Base-by-base conservation (phyloP, 1,284 basidiomycete genomes). In the Ceratobasidium sp. region DNA sequence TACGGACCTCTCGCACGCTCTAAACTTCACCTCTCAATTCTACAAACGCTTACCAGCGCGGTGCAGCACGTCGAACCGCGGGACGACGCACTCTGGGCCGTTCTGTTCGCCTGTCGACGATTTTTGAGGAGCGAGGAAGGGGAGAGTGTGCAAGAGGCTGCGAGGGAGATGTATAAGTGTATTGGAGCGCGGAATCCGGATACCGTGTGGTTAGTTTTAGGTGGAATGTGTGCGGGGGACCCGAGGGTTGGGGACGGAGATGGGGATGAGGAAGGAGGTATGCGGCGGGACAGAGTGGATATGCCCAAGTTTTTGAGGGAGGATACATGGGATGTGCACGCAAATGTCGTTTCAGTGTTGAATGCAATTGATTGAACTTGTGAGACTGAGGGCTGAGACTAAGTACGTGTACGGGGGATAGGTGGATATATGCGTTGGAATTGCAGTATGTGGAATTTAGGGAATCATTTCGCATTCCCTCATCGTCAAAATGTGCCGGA, bases 121-220 rank as follows among this genome's bases (percentile, higher is more conserved):
- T 96, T 97, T 80, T 82, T 97, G 75, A 88, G 87, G 64, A 88
- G 87, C 2, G 90, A 97, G 76, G 56, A 59, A 33, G 45, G 56
- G 29, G 87, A 88, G 67, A 94, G 95, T 79, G 83, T 97, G 27
- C 93, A 94, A 79, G 80, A 79, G 1, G 86, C 83, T 78, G 93
- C 93, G 29, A 85, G 87, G 76, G 84, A 86, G 47, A 81, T 97
- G 69, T 97, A 93, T 81, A 76, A 80, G 2, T 87, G 87, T 22
- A 84, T 95, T 48, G 86, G 83, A 29, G 81, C 79, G 76, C 85
- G 88, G 19, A 94, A 97, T 79, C 87, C 86, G 51, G 96, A 97
- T 82, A 88, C 89, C 0, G 90, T 96, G 4, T 97, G 95, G 95
- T 81, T 96, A 48, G 90, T 86, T 8, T 83, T 97, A 69, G 83